phyloP scores from a whole-genome alignment of 192 early-diverging fungal genomes.

The Coemansia sp. region DNA sequence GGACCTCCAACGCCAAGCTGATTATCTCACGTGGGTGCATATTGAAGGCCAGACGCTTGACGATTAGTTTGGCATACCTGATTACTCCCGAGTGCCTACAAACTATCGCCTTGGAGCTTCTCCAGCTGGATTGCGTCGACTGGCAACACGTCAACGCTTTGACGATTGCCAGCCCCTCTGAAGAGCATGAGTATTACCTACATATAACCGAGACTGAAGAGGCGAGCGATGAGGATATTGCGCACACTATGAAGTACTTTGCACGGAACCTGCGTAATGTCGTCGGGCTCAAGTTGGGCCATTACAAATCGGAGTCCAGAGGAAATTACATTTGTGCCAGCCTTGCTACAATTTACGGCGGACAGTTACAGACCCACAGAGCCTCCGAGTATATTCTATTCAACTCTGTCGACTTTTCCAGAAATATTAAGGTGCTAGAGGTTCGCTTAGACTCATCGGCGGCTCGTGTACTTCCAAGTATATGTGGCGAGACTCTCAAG shows the following conservation, averaged over 20 bases:
- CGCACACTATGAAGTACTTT: too few species aligned
- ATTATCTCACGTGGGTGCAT: not conserved
- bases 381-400: too few species aligned
- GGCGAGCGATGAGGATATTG: too few species aligned
- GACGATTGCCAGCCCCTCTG: not conserved
- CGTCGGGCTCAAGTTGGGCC: too few species aligned
- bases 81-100: not conserved
- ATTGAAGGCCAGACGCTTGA: not conserved
- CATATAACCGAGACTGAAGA: too few species aligned
- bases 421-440: not conserved
- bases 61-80: not conserved
- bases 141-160: not conserved
- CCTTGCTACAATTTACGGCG: not conserved
- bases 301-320: not conserved
- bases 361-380: not conserved
- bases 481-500: not conserved
- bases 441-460: not conserved
- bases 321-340: not conserved
- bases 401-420: not conserved
- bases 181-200: too few species aligned
- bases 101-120: not conserved
- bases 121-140: not conserved
- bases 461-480: not conserved
- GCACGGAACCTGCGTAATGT: too few species aligned
- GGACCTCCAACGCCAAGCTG: not conserved